phyloP scores from a whole-genome alignment of 345 rosid species.

The Brassica rapa region DNA sequence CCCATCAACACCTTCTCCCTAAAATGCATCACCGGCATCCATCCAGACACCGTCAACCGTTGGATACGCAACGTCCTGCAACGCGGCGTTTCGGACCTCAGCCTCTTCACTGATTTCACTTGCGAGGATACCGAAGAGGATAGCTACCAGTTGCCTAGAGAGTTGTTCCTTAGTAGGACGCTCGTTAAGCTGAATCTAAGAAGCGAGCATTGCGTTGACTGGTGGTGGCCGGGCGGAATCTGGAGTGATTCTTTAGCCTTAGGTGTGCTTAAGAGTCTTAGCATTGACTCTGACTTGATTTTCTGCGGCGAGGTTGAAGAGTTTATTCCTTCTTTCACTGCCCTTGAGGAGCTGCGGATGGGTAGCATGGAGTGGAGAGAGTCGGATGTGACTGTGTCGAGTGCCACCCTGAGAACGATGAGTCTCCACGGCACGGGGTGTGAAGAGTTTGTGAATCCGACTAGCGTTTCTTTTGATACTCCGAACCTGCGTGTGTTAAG shows the following conservation, averaged over 20 bases:
- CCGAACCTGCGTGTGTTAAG: neutral
- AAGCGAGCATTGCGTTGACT: neutral
- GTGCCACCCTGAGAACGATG: neutral
- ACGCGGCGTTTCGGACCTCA: slow-evolving; percentile 10
- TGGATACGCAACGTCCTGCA: slow-evolving; percentile 16
- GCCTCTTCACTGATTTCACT: neutral
- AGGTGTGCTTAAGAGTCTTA: neutral
- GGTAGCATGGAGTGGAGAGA: neutral
- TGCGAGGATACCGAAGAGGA: neutral
- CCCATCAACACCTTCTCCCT: neutral
- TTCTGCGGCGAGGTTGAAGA: neutral
- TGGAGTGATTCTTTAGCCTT: neutral
- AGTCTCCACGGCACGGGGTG: neutral
- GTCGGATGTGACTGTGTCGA: neutral
- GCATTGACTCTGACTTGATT: neutral
- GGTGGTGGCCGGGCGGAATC: neutral
- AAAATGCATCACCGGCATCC: neutral
- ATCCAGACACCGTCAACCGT: neutral
- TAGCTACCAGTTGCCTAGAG: neutral
- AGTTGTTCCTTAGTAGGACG: neutral
- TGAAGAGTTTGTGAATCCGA: neutral
- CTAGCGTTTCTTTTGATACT: neutral
- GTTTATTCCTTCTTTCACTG: slow-evolving; percentile 15
- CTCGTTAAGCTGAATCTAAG: neutral
- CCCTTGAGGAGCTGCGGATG: slow-evolving; percentile 9